Percentiles rank a stretch among this genome's conserved stretches.
phyloP scores from a whole-genome alignment of 2,329 filamentous ascomycete species.

The Botrytis sinoallii region DNA sequence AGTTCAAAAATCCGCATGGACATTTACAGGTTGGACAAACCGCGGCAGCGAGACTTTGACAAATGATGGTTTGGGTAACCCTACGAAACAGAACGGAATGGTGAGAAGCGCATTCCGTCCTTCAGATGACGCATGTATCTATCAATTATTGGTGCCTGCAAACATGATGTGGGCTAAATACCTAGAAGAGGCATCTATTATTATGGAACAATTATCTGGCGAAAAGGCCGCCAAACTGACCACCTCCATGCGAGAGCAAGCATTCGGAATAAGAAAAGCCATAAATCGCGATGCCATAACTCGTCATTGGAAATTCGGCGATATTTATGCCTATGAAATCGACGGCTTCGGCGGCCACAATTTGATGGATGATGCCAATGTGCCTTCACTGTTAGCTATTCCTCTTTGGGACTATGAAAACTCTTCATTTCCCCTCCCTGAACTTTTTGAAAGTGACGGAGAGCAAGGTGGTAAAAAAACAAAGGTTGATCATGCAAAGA shows the following conservation, averaged over 20 bases:
- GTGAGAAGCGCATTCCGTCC: conserved; percentile 86
- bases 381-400: conserved; percentile 63
- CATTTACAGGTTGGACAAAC: conserved; percentile 71
- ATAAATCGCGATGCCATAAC: conserved; percentile 71
- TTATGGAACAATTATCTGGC: conserved; percentile 50
- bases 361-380: conserved; percentile 72
- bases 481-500: conserved; percentile 48
- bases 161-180: conserved; percentile 80
- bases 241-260: conserved; percentile 53
- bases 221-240: conserved; percentile 48
- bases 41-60: conserved; percentile 77
- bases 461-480: background rate
- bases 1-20: conserved; percentile 62
- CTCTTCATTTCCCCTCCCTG: conserved; percentile 29
- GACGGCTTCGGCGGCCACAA: conserved; percentile 59
- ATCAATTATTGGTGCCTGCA: conserved; percentile 81
- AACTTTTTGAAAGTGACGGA: conserved; percentile 22
- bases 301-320: conserved; percentile 56
- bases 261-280: conserved; percentile 61
- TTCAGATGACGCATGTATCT: conserved; percentile 78
- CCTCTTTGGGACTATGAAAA: conserved; percentile 57
- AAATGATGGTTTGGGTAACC: conserved; percentile 75
- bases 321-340: conserved; percentile 76
- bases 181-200: conserved; percentile 50
- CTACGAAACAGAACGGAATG: conserved; percentile 72